Evolutionary conservation across 2,329 filamentous ascomycete genomes (phyloP).

Genomic region (Diaporthe aspalathi): DNA sequence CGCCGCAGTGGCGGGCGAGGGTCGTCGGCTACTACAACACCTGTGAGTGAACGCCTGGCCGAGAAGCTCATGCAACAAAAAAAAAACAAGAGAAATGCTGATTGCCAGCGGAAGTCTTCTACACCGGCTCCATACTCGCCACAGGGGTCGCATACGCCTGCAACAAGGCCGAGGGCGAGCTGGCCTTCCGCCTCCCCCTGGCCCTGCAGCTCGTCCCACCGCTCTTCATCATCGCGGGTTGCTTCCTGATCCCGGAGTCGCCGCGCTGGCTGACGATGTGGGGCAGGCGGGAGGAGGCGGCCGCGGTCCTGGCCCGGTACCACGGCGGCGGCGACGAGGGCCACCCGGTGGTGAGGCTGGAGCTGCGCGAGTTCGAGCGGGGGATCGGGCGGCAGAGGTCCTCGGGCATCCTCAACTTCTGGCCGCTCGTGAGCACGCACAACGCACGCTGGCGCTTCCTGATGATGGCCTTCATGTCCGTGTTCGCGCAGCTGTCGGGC

Average conservation of each 20-base stretch:
- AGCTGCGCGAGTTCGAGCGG: conserved; percentile 54
- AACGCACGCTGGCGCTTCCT: conserved; percentile 42
- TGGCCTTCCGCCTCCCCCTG: conserved; percentile 50
- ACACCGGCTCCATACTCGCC: conserved; percentile 55
- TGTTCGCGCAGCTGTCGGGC: conserved; percentile 32
- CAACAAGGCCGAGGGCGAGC: conserved; percentile 39
- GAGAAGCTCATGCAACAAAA: no score
- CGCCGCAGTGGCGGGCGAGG: conserved; percentile 46
- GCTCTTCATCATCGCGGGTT: conserved; percentile 48
- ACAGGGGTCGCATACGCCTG: conserved; percentile 51
- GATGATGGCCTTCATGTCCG: conserved; percentile 38
- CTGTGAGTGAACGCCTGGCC: conserved; percentile 43
- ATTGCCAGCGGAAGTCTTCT: conserved; percentile 45
- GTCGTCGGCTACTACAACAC: conserved; percentile 55
- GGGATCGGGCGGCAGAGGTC: conserved; percentile 48
- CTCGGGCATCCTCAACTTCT: conserved; percentile 45
- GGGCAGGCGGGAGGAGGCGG: conserved; percentile 51
- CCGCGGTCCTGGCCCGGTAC: conserved; percentile 50
- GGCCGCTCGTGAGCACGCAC: conserved; percentile 43
- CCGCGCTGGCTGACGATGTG: conserved; percentile 55
- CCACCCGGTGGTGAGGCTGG: conserved; percentile 53
- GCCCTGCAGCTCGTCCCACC: conserved; percentile 54
- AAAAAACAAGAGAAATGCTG: background rate
- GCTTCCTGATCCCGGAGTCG: conserved; percentile 55
- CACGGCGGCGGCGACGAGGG: conserved; percentile 48